These are phyloP conservation scores for Claviceps digitariae DNA, from an alignment of 2,329 filamentous ascomycete species.

Conservation along the genomic window DNA sequence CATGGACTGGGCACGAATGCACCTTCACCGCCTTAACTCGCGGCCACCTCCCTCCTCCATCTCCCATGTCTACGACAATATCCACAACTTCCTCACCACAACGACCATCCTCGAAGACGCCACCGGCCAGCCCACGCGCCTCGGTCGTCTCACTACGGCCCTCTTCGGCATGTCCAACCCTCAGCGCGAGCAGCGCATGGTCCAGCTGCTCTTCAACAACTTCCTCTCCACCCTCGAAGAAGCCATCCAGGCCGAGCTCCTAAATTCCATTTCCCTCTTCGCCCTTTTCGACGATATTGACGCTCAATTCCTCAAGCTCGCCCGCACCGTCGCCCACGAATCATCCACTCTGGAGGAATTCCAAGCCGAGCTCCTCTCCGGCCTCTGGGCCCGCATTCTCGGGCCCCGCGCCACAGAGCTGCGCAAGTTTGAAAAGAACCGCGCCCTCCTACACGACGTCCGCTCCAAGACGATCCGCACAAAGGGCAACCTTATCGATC, in stretches of 20 bases:
- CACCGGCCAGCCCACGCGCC: slow-evolving; percentile 44
- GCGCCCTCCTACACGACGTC: slow-evolving; percentile 62
- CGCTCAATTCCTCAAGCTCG: slow-evolving; percentile 77
- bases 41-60: slow-evolving; percentile 44
- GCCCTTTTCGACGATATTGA: slow-evolving; percentile 87
- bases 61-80: slow-evolving; percentile 64
- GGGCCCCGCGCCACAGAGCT: slow-evolving; percentile 61
- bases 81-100: slow-evolving; percentile 62
- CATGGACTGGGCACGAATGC: slow-evolving; percentile 90
- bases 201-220: slow-evolving; percentile 74
- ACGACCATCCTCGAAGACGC: slow-evolving; percentile 45
- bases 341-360: slow-evolving; percentile 65
- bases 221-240: slow-evolving; percentile 82
- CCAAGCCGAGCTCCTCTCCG: slow-evolving; percentile 69
- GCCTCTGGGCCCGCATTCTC: slow-evolving; percentile 75
- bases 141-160: slow-evolving; percentile 56
- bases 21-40: slow-evolving; percentile 57
- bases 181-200: slow-evolving; percentile 65
- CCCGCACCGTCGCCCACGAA: slow-evolving; percentile 74
- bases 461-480: slow-evolving; percentile 74
- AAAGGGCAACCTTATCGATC: slow-evolving; percentile 73
- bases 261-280: slow-evolving; percentile 68
- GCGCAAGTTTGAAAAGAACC: slow-evolving; percentile 89
- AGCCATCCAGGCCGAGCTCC: slow-evolving; percentile 71
- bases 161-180: slow-evolving; percentile 70